Evolutionary conservation across 176 grass and related monocot species (phyloP).

Genomic region (Oryza meridionalis): DNA sequence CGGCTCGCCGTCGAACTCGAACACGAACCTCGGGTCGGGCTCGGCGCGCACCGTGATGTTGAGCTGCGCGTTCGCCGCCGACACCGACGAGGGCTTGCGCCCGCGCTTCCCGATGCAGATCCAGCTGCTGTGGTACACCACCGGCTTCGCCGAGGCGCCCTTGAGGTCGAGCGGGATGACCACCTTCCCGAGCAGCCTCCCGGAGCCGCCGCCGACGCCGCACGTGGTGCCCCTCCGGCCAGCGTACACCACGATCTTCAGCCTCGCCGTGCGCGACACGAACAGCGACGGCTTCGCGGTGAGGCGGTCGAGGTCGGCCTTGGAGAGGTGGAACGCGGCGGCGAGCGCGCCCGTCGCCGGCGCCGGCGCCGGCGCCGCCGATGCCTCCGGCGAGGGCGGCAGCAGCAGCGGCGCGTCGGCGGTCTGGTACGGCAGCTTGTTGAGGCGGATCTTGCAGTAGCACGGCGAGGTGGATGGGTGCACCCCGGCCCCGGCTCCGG

Average conservation of each 20-base stretch:
- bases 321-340: slow-evolving; percentile 70
- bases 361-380: neutral
- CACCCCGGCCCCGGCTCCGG: slow-evolving; percentile 53
- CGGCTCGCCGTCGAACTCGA: slow-evolving; percentile 83
- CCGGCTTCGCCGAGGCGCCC: slow-evolving; percentile 33
- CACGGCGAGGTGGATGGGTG: slow-evolving; percentile 69
- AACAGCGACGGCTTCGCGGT: slow-evolving; percentile 55
- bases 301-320: slow-evolving; percentile 59
- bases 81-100: neutral
- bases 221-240: slow-evolving; percentile 50
- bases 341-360: slow-evolving; percentile 44
- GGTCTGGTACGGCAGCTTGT: slow-evolving; percentile 63
- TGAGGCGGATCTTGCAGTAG: slow-evolving; percentile 86
- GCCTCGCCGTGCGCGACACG: slow-evolving; percentile 14
- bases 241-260: slow-evolving; percentile 71
- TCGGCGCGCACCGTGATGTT: slow-evolving; percentile 70
- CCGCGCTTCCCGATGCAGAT: slow-evolving; percentile 52
- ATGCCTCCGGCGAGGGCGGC: neutral
- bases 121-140: slow-evolving; percentile 72
- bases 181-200: slow-evolving; percentile 67
- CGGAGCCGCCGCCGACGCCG: slow-evolving; percentile 31
- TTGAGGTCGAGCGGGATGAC: slow-evolving; percentile 68
- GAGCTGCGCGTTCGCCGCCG: slow-evolving; percentile 34
- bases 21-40: slow-evolving; percentile 71
- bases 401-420: slow-evolving; percentile 50